These are phyloP conservation scores for Aspergillus nomiae DNA, from an alignment of 2,329 filamentous ascomycete species.

Conservation along the genomic window DNA sequence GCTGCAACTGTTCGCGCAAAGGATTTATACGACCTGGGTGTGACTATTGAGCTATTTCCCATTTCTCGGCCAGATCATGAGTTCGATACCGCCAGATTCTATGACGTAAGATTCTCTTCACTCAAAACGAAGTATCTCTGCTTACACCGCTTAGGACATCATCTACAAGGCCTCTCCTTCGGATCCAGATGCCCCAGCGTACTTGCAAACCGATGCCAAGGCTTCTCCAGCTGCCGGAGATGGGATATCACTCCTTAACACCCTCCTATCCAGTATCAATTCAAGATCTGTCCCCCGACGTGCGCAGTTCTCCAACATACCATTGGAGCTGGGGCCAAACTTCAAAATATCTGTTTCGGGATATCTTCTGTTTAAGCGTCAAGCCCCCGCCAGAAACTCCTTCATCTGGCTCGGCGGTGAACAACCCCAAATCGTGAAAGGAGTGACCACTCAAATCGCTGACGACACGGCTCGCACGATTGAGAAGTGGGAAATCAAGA, in stretches of 20 bases:
- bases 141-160: slow-evolving; percentile 66
- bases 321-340: slow-evolving; percentile 82
- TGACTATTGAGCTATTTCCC: slow-evolving; percentile 89
- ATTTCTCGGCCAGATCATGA: slow-evolving; percentile 70
- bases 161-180: slow-evolving; percentile 75
- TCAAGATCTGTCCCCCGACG: slow-evolving; percentile 86
- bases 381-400: slow-evolving; percentile 77
- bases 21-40: slow-evolving; percentile 90
- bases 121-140: not conserved
- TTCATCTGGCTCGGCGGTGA: slow-evolving; percentile 91
- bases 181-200: slow-evolving; percentile 67
- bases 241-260: slow-evolving; percentile 76
- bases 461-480: slow-evolving; percentile 77
- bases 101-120: slow-evolving; percentile 67
- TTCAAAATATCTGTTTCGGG: slow-evolving; percentile 90
- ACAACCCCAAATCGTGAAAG: slow-evolving; percentile 74
- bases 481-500: slow-evolving; percentile 79
- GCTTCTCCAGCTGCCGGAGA: slow-evolving; percentile 69
- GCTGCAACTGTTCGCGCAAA: slow-evolving; percentile 85
- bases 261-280: slow-evolving; percentile 82
- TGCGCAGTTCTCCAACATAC: slow-evolving; percentile 81
- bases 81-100: slow-evolving; percentile 86
- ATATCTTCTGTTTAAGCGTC: slow-evolving; percentile 84
- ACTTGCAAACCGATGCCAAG: slow-evolving; percentile 51
- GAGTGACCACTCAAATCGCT: slow-evolving; percentile 72